Base-by-base conservation (phyloP, 371 early-diverging fungal species). In the Nosema muscidifuracis region DNA sequence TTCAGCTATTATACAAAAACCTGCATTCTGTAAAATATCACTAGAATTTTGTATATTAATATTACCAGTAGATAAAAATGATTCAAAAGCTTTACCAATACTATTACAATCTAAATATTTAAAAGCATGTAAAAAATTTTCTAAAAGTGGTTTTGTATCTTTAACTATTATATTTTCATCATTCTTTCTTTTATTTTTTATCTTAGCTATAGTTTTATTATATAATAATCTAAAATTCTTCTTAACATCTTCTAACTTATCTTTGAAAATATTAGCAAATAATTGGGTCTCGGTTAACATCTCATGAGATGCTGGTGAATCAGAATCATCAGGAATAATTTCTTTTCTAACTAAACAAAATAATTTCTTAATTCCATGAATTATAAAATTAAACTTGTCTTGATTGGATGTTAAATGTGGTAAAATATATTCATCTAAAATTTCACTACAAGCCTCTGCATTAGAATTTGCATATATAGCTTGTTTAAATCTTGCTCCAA, bases 1-100 rank as follows among this genome's bases (percentile, higher is more conserved):
- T 84, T 98, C 99, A 15, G 96, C 97, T 24, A 94, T 87, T 64
- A 97, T 91, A 0, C 93, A 91, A 85, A 91, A 95, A 22, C 99
- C 97, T 15, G 83, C 76, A 22, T 67, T 88, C 84, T 95, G 94
- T 75, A 91, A 90, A 84, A 96, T 85, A 86, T 96, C 97, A 65
- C 94, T 83, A 67, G 94, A 94, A 12, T 90, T 88, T 51, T 86
- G 88, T 42, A 91, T 87, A 24, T 50, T 70, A 30, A 94, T 83
- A 80, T 94, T 95, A 76, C 96, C 96, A 0, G 97, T 93, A 34
- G 95, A 92, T 70, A 97, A 82, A 84, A 96, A 95, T 79, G 91
- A 90, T 63, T 89, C 85, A 77, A 58, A 93, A 83, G 79, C 90
- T 92, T 61, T 81, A 64, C 55, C 96, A 95, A 79, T 95, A 85